Evolutionary conservation across 1,284 basidiomycete species (phyloP).

Genomic region (Ustilago trichophora): DNA sequence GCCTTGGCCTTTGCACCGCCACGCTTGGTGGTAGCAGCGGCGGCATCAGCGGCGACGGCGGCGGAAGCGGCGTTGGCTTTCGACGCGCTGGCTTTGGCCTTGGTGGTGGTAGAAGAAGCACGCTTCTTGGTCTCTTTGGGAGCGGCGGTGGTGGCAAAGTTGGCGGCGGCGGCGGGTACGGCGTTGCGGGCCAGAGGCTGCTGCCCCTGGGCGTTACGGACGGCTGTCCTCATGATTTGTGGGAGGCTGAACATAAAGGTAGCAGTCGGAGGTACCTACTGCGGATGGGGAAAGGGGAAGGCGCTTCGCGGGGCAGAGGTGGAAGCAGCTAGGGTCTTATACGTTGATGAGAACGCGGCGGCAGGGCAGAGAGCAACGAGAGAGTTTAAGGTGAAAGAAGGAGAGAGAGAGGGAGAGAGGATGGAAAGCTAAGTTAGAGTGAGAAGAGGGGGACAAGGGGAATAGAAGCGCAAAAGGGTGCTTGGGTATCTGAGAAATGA

Average conservation of each 20-base stretch:
- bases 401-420: background rate
- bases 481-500: conserved; percentile 18
- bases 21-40: conserved; percentile 31
- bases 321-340: conserved; percentile 27
- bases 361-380: background rate
- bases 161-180: conserved; percentile 29
- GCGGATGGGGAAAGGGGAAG: conserved; percentile 21
- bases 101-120: conserved; percentile 42
- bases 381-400: background rate
- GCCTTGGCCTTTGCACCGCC: conserved; percentile 42
- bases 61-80: conserved; percentile 19
- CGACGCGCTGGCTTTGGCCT: conserved; percentile 30
- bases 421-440: background rate
- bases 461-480: conserved; percentile 2
- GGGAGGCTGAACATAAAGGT: conserved; percentile 35
- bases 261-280: conserved; percentile 26
- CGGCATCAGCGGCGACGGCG: conserved; percentile 12
- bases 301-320: conserved; percentile 15
- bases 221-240: conserved; percentile 38
- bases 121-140: conserved; percentile 46
- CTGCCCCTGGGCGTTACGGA: conserved; percentile 26
- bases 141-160: conserved; percentile 31
- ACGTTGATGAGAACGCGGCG: too few species aligned
- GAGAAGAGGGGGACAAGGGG: too few species aligned
- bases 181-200: conserved; percentile 34